Evolutionary conservation across 2,329 filamentous ascomycete species (phyloP).

Genomic region (Diaporthe citriasiana): DNA sequence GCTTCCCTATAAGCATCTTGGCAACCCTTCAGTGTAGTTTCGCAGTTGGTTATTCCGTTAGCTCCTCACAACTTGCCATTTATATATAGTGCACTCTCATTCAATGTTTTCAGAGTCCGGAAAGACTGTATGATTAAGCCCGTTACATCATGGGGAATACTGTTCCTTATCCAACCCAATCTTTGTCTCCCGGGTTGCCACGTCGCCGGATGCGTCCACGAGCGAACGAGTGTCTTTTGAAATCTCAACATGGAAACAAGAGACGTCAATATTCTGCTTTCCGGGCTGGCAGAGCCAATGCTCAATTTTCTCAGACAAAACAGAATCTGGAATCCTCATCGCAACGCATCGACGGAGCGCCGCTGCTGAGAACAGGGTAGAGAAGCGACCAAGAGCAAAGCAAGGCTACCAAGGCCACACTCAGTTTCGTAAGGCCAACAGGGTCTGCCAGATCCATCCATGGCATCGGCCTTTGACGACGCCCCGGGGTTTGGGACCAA

Average conservation of each 20-base stretch:
- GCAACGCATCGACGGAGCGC: not conserved
- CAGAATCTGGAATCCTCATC: not conserved
- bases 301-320: not conserved
- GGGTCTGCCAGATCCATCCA: not conserved
- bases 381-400: not conserved
- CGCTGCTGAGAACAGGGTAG: not conserved
- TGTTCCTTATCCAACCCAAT: not conserved
- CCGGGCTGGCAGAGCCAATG: not conserved
- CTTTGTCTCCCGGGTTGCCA: not conserved
- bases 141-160: not conserved
- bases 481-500: no score
- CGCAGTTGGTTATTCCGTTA: not conserved
- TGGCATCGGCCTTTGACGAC: not conserved
- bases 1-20: not conserved
- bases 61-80: not conserved
- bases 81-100: not conserved
- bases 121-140: not conserved
- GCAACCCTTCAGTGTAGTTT: not conserved
- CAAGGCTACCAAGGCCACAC: not conserved
- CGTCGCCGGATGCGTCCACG: conserved; percentile 23
- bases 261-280: not conserved
- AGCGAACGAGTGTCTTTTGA: not conserved
- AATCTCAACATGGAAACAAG: not conserved
- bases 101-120: not conserved
- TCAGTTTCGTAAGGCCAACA: not conserved